phyloP scores from a whole-genome alignment of 2,329 filamentous ascomycete genomes.

The Xylaria arbuscula region DNA sequence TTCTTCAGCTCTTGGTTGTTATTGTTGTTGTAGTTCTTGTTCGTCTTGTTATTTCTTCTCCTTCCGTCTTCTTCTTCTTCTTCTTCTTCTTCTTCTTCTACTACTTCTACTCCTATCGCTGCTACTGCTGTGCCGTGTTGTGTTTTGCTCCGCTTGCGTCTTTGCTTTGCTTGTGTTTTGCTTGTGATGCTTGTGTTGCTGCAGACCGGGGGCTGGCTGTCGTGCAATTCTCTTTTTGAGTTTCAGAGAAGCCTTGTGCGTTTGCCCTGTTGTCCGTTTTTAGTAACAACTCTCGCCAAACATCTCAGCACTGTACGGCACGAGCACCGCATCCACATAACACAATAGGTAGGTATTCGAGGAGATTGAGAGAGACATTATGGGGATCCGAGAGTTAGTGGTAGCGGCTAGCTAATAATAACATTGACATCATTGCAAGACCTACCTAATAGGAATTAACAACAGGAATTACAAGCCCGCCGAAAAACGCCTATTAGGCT shows the following conservation, averaged over 20 bases:
- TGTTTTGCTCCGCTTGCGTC: background rate
- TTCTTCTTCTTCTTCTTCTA: slow-evolving; percentile 3
- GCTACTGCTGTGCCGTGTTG: slow-evolving; percentile 8
- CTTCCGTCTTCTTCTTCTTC: background rate
- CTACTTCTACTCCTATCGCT: background rate
- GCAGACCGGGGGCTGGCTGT: slow-evolving; percentile 3
- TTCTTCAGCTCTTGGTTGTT: background rate
- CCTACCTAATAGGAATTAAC: slow-evolving; percentile 34
- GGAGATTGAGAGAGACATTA: background rate
- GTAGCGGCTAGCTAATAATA: slow-evolving; percentile 29
- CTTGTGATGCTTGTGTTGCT: background rate
- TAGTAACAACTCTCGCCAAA: slow-evolving; percentile 21
- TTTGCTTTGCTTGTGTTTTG: background rate
- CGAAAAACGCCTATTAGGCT: slow-evolving; percentile 12
- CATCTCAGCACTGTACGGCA: slow-evolving; percentile 24
- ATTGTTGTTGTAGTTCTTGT: background rate
- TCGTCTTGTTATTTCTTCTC: background rate
- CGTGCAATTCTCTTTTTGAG: slow-evolving; percentile 15
- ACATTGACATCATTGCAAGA: slow-evolving; percentile 35
- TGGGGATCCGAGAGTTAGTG: slow-evolving; percentile 13
- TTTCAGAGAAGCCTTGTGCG: slow-evolving; percentile 22
- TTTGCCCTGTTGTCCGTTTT: slow-evolving; percentile 11
- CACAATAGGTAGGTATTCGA: background rate
- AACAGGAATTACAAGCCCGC: slow-evolving; percentile 29
- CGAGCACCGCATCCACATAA: slow-evolving; percentile 27